Base-by-base conservation (phyloP, 257 asterid genomes). In the Ophiorrhiza pumila region DNA sequence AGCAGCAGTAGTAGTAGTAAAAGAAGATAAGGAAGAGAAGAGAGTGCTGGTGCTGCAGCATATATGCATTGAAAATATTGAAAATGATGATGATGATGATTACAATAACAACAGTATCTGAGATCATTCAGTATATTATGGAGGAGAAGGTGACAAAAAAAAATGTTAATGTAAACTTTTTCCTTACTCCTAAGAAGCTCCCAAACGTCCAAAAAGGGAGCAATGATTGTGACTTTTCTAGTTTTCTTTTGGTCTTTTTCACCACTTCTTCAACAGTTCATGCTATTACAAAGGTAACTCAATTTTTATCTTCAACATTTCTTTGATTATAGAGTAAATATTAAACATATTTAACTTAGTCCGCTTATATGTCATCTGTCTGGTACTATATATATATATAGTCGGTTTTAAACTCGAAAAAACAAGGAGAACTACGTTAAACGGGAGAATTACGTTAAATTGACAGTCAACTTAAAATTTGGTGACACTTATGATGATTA, bases 141-240 rank as follows among this genome's bases (percentile, higher is more conserved):
- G 79, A 78, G 71, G 46, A 67, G 74, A 75, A 65, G 83, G 68
- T 71, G 83, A 79, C 80, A 71, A 65, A 50, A 49, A 31, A 39
- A 35, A 9, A 68, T 75, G 63, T 31, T 68, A 60, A 78, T 65
- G 18, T 43, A 69, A 68, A 34, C 55, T 41, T 69, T 56, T 45
- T 60, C 68, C 43, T 31, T 50, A 23, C 65, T 41, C 50, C 15
- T 45, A 31, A 43, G 82, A 73, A 78, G 61, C 61, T 78, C 73
- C 64, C 20, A 50, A 78, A 66, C 68, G 13, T 71, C 74, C 82
- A 73, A 78, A 78, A 78, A 78, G 71, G 71, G 25, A 18, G 37
- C 60, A 42, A 7, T 74, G 78, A 78, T 68, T 18, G 52, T 4
- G 63, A 78, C 75, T 50, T 78, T 3, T 35, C 61, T 72, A 46